Conservation (phyloP, 2,329 filamentous ascomycete species). For the Achaetomium macrosporum region DNA sequence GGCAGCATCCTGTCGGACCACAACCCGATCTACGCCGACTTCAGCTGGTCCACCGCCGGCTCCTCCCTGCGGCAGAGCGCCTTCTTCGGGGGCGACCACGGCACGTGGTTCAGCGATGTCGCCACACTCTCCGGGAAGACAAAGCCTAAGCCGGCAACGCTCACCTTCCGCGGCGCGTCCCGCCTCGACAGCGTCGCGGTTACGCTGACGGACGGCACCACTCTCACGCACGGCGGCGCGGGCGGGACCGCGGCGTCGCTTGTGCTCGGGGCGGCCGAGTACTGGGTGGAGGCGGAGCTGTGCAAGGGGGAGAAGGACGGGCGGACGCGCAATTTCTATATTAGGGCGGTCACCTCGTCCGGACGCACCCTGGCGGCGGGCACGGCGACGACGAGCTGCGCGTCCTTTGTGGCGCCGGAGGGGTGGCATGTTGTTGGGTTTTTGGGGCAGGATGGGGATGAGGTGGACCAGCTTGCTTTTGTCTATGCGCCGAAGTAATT, state of each 20-base stretch:
- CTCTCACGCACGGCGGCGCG: conserved; percentile 46
- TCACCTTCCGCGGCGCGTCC: conserved; percentile 42
- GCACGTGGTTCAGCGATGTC: conserved; percentile 53
- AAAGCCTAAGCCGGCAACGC: conserved; percentile 31
- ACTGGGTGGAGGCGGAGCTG: conserved; percentile 42
- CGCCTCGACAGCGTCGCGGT: conserved; percentile 48
- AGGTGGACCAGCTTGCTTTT: conserved; percentile 50
- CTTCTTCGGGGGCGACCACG: conserved; percentile 44
- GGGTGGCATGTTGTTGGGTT: conserved; percentile 51
- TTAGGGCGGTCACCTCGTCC: conserved; percentile 45
- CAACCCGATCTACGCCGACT: conserved; percentile 54
- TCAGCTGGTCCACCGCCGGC: conserved; percentile 39
- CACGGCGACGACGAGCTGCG: conserved; percentile 41
- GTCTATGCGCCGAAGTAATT: conserved; percentile 38
- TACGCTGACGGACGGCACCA: conserved; percentile 42
- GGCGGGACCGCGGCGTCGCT: conserved; percentile 42
- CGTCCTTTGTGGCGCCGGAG: conserved; percentile 38
- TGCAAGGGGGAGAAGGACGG: conserved; percentile 44
- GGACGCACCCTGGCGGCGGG: conserved; percentile 43
- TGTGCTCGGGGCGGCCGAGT: conserved; percentile 41
- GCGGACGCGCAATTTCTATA: conserved; percentile 50
- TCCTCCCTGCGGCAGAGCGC: conserved; percentile 38
- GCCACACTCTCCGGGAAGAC: conserved; percentile 31
- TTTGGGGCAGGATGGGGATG: conserved; percentile 46
- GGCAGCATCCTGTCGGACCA: conserved; percentile 58